Evolutionary conservation across 2,329 filamentous ascomycete genomes (phyloP).

Genomic region (Lachnellula suecica): DNA sequence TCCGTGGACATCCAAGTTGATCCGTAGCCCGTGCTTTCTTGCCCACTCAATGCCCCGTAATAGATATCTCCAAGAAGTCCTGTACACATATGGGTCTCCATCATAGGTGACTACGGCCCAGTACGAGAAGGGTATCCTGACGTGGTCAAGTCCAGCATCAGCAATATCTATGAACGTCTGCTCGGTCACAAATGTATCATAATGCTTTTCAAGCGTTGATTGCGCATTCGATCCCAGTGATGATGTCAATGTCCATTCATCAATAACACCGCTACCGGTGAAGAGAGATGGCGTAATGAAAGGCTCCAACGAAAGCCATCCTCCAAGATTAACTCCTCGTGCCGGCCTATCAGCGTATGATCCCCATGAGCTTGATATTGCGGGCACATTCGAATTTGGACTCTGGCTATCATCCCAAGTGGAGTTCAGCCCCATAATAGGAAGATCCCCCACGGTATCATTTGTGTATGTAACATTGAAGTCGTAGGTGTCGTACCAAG

Average conservation of each 20-base stretch:
- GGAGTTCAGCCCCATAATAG: constrained; percentile 83
- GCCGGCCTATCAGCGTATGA: constrained; percentile 77
- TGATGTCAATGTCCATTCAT: constrained; percentile 79
- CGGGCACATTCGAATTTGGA: constrained; percentile 78
- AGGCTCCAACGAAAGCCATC: constrained; percentile 91
- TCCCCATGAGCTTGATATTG: constrained; percentile 73
- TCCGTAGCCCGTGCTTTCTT: constrained; percentile 84
- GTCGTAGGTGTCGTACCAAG: constrained; percentile 85
- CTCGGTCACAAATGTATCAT: constrained; percentile 84
- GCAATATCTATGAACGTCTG: constrained; percentile 81
- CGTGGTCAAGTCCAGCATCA: constrained; percentile 87
- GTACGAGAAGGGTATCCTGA: constrained; percentile 94
- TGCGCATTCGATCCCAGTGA: constrained; percentile 68
- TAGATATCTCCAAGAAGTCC: constrained; percentile 90
- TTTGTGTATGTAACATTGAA: constrained; percentile 96
- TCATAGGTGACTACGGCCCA: constrained; percentile 89
- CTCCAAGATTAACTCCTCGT: constrained; percentile 87
- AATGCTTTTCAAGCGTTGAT: constrained; percentile 80
- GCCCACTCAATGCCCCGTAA: constrained; percentile 91
- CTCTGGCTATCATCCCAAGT: constrained; percentile 80
- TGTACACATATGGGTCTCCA: constrained; percentile 81
- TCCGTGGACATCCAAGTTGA: constrained; percentile 93
- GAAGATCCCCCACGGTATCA: constrained; percentile 79
- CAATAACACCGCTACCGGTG: constrained; percentile 70
- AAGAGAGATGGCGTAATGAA: constrained; percentile 96